These are phyloP conservation scores for Yarrowia osloensis DNA, from an alignment of 805 yeast genomes.

Conservation along the genomic window DNA sequence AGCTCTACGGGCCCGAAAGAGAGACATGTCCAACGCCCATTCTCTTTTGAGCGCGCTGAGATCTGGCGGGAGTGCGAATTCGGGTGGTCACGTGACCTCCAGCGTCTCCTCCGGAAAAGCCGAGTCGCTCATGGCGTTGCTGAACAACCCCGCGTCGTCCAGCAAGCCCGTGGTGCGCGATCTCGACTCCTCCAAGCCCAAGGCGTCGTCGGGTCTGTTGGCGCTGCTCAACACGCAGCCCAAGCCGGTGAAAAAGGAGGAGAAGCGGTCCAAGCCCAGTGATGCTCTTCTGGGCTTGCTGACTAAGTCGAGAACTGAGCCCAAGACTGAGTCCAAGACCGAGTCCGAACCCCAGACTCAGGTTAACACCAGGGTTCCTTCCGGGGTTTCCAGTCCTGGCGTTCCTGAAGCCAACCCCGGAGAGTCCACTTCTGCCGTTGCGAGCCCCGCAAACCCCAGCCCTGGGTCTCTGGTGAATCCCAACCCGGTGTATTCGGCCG, in stretches of 20 bases:
- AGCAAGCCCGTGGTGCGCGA: conserved; percentile 3
- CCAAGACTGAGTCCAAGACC: background rate
- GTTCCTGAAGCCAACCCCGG: background rate
- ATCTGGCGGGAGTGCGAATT: background rate
- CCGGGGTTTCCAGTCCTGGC: background rate
- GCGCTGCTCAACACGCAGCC: conserved; percentile 35
- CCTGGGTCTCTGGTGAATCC: too few relatives aligned
- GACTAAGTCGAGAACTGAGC: background rate
- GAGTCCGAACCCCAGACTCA: background rate
- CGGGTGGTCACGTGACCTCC: too few relatives aligned
- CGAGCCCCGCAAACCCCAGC: too few relatives aligned
- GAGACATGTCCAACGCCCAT: conserved; percentile 10
- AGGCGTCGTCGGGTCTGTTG: conserved; percentile 35
- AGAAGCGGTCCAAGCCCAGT: conserved; percentile 9
- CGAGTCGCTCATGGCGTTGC: conserved; percentile 25
- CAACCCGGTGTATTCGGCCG: too few relatives aligned
- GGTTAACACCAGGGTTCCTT: background rate
- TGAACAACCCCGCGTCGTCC: conserved; percentile 20
- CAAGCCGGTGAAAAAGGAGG: conserved; percentile 4
- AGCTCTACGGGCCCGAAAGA: conserved; percentile 8
- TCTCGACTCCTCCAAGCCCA: conserved; percentile 34
- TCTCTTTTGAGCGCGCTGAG: conserved; percentile 10
- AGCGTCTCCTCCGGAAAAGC: background rate
- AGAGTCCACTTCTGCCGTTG: too few relatives aligned
- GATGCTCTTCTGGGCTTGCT: background rate